These are phyloP conservation scores for Nicotiana knightiana DNA, from an alignment of 257 asterid species.

Conservation along the genomic window DNA sequence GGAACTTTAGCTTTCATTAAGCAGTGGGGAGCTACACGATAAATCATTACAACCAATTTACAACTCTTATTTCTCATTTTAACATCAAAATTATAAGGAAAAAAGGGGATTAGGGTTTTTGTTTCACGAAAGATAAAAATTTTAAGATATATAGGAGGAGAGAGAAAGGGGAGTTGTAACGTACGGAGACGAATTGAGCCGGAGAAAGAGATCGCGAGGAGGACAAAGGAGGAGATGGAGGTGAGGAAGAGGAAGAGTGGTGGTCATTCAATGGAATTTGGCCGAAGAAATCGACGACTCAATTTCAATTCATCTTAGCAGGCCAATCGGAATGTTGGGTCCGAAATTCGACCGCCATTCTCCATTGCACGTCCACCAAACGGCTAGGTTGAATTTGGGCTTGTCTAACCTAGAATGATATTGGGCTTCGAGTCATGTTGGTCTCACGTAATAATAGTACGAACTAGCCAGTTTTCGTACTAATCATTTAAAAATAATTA, in stretches of 20 bases:
- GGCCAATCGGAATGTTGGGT: slow-evolving; percentile 8
- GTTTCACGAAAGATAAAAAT: not conserved
- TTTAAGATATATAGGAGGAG: not conserved
- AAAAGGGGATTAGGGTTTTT: not conserved
- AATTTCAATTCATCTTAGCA: slow-evolving; percentile 6
- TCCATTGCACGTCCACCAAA: not conserved
- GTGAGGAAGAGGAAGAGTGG: slow-evolving; percentile 11
- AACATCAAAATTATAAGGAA: not conserved
- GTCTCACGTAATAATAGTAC: not conserved
- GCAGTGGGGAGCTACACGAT: not conserved
- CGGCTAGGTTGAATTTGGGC: not conserved
- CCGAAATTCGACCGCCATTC: not conserved
- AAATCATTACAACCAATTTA: not conserved
- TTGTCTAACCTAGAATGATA: not conserved
- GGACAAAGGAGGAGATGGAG: not conserved
- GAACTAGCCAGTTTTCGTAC: no score
- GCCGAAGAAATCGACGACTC: not conserved
- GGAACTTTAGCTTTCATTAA: not conserved
- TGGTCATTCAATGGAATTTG: not conserved
- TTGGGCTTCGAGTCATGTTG: not conserved
- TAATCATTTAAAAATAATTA: no score
- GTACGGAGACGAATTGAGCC: not conserved
- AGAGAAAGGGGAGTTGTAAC: not conserved
- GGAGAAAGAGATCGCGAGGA: slow-evolving; percentile 1
- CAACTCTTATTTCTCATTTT: not conserved